Base-by-base conservation (phyloP, 345 rosid species). In the Xanthoceras sorbifolium region DNA sequence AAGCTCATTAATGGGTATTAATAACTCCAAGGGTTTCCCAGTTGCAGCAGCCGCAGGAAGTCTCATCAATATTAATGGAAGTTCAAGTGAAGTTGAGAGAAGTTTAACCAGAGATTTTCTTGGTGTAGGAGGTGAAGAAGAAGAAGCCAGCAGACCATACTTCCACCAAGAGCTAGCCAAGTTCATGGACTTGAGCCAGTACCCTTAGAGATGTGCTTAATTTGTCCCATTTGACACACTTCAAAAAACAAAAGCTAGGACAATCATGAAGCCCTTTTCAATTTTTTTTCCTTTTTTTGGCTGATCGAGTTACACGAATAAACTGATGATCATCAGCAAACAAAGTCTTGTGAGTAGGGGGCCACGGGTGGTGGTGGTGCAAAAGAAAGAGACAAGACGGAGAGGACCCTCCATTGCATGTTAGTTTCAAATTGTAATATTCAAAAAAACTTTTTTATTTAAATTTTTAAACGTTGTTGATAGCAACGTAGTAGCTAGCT, bases 81-180 rank as follows among this genome's bases (percentile, higher is more conserved):
- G 60, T 72, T 44, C 67, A 62, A 63, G 9, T n/a, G 71, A 82
- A 54, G 82, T n/a, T 23, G 82, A 78, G 62, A 82, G 79, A 75
- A 72, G 72, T 46, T 76, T 82, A 34, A 85, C 88, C 0, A 80
- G 88, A 76, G 88, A 85, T 76, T 85, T 85, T 66, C 84, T 85
- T 40, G 88, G 88, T 1, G 88, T 82, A 4, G 88, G 86, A 52
- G 80, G 79, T 17, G 73, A 75, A 12, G 82, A 82, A 57, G 73
- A 76, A 18, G 82, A 80, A 57, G 76, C 72, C 9, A 73, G 82
- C 18, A 76, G 80, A 25, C 75, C 79, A 9, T 65, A 75, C 52
- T 61, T 76, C 25, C 80, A 80, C 15, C 80, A 82, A 10, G 81
- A 85, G 72, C 64, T 78, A 7, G 72, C 79, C 9, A 70, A 77